Conservation (phyloP, 208 protist species). For the Leishmania guyanensis region DNA sequence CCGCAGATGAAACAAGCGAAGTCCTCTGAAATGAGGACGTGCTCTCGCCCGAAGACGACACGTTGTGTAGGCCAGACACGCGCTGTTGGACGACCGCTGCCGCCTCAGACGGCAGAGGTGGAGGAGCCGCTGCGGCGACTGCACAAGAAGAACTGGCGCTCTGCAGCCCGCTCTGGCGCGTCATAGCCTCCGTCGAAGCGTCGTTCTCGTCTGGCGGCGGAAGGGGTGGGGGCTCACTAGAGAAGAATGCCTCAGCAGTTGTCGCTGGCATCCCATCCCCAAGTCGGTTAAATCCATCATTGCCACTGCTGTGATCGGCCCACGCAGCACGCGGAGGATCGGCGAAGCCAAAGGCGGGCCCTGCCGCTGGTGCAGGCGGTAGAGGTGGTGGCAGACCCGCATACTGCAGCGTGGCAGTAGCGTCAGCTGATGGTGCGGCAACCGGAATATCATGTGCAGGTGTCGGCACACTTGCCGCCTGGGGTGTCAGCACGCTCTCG, state of each 20-base stretch:
- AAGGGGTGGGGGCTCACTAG: constrained; percentile 26
- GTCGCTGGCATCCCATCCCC: background rate
- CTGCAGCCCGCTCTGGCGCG: background rate
- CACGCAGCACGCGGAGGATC: constrained; percentile 14
- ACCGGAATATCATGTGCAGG: background rate
- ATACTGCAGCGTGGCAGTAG: background rate
- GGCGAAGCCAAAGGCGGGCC: constrained; percentile 10
- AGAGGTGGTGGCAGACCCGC: background rate
- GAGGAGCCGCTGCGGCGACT: background rate
- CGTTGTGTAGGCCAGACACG: background rate
- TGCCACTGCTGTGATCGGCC: background rate
- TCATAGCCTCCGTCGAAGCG: background rate
- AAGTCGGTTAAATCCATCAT: background rate
- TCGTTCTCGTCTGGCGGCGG: constrained; percentile 11
- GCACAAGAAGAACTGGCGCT: background rate
- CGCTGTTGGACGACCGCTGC: background rate
- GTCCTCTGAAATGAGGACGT: background rate
- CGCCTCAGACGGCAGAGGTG: constrained; percentile 8
- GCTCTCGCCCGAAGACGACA: background rate
- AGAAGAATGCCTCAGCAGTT: background rate
- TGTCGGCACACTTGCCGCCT: background rate
- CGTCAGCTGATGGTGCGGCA: background rate
- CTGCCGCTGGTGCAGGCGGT: background rate
- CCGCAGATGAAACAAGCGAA: background rate
- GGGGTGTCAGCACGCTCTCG: background rate